Conservation (phyloP, 257 asterid genomes). For the Capsicum rhomboideum region DNA sequence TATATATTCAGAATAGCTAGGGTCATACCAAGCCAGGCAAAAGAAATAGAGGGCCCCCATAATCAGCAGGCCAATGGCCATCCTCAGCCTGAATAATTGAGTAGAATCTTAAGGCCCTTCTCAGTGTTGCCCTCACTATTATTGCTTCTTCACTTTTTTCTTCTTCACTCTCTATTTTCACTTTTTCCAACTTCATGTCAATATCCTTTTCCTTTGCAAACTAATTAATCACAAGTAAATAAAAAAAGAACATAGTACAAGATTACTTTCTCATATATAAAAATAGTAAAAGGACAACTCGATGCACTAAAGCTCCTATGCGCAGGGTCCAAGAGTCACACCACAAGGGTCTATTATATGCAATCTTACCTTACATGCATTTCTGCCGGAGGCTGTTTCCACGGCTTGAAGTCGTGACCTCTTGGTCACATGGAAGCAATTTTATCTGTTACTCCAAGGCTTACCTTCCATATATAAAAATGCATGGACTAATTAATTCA, state of each 20-base stretch:
- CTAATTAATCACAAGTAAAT: constrained; percentile 3
- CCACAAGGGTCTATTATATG: too few relatives aligned
- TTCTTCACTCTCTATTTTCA: constrained; percentile 26
- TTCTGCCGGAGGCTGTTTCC: too few relatives aligned
- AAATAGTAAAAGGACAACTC: too few relatives aligned
- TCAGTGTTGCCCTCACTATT: constrained; percentile 38
- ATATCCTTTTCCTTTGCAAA: constrained; percentile 38
- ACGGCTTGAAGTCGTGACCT: too few relatives aligned
- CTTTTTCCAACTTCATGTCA: constrained; percentile 8
- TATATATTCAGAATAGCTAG: not conserved
- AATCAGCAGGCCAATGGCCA: constrained; percentile 83
- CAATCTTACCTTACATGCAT: too few relatives aligned
- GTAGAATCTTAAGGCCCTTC: constrained; percentile 36
- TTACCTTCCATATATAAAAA: too few relatives aligned
- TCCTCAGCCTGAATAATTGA: constrained; percentile 59
- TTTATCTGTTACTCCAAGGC: too few relatives aligned
- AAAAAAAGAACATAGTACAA: not conserved
- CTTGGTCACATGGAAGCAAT: too few relatives aligned
- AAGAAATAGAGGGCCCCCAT: constrained; percentile 71
- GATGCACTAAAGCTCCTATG: too few relatives aligned
- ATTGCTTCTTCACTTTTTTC: constrained; percentile 29
- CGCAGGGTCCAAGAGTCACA: too few relatives aligned
- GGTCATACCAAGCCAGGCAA: constrained; percentile 50
- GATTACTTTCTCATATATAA: not conserved
- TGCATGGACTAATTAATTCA: not conserved